Evolutionary conservation across 129 eudicot species (phyloP), one percentile per base, ranked within the genome.

Genomic region (Deinandra increscens): DNA sequence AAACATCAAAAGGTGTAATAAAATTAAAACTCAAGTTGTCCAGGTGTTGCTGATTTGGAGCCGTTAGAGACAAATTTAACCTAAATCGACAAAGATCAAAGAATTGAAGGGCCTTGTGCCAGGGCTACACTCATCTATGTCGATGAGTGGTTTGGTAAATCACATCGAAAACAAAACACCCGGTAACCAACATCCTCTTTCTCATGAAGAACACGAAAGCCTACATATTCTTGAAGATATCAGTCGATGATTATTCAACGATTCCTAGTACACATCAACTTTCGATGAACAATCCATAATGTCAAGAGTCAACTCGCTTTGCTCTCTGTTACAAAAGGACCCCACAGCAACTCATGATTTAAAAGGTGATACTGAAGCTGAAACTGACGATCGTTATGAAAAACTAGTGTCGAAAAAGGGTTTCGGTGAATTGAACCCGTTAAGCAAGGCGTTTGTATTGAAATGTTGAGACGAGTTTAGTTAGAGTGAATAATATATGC

Each of bases 301-400:
- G 95, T 78, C 95, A 11, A 79, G 98, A 75, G 96, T 92, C 58
- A 70, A 92, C 63, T 92, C 98, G 31, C 91, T 88, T 22, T 86
- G 91, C 80, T 86, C 91, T 82, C 95, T 92, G 54, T 80, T 92
- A 18, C 95, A 88, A n/a, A 91, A 82, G 62, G 97, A 87, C 51
- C 78, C 84, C 2, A 20, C 71, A 20, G 13, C 78, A 58, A 75
- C 34, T 39, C 75, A 80, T 60, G 81, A 72, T 69, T 34, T 49
- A 5, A 80, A 64, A 10, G 44, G 31, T 53, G 78, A 71, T 18
- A 54, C 56, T 19, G 9, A 46, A 46, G 19, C 38, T 44, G 86
- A 66, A 17, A 64, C 55, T 54, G 41, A 70, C 19, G 8, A 18
- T 37, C 48, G 63, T 22, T 81, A 70, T 53, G 77, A 37, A 43